Evolutionary conservation across 2,329 filamentous ascomycete genomes (phyloP), one percentile per base, ranked within the genome.

Genomic region (Plenodomus biglobosus): DNA sequence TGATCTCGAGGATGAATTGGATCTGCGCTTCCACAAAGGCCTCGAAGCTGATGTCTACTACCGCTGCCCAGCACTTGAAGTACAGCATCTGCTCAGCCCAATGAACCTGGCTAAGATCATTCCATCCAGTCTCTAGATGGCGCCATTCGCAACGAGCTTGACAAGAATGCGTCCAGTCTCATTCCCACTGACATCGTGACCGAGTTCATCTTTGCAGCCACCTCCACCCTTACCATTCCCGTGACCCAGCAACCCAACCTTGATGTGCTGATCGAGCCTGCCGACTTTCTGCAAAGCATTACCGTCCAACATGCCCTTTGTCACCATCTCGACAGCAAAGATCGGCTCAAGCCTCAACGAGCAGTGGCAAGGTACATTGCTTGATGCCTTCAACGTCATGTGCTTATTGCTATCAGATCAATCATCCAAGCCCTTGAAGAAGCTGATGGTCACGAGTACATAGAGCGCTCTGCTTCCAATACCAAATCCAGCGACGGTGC

Each of bases 361-460:
- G 63, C 65, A 8, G 59, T 71, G 40, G 58, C 64, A 17, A 62
- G 59, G 59, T 65, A 59, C 16, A 20, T 32, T 11, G 37, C 30
- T 13, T 3, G 15, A 32, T 15, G 27, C 27, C 11, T 32, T 32
- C 27, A 3, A 8, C 15, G 3, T 3, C 11, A 15, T 15, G 27
- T 32, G 44, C 52, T 55, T 30, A 58, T 22, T 40, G 40, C 17
- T 16, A 21, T 19, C 32, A 62, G 60, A 20, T 64, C 57, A 10
- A 66, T 72, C 22, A 52, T 71, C 19, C 58, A 61, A 35, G 52
- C 61, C 7, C 60, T 73, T 35, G 59, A 66, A 37, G 55, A 53
- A 1, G 63, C 62, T 4, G 69, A 72, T 47, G 62, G 64, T 1
- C 72, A 69, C 57, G 63, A 55, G 18, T 72, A 72, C 49, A 49